Conservation (phyloP, 208 protist genomes). For the Trypanosoma theileri region DNA sequence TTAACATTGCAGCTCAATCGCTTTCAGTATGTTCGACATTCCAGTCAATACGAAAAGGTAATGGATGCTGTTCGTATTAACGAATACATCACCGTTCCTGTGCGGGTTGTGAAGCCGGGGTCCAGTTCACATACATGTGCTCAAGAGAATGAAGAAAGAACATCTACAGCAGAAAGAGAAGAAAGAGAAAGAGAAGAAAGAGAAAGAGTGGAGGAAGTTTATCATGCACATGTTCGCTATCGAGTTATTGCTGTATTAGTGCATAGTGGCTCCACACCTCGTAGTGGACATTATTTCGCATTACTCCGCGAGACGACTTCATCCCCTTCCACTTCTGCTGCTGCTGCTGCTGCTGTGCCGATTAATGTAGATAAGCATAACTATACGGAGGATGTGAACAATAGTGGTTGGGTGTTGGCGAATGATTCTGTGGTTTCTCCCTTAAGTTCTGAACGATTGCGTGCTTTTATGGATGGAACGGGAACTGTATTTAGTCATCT, state of each 20-base stretch:
- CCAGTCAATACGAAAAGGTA: slow-evolving; percentile 47
- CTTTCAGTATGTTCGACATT: slow-evolving; percentile 46
- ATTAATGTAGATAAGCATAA: not conserved
- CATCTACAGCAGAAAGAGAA: not conserved
- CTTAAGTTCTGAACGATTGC: slow-evolving; percentile 30
- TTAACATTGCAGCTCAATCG: slow-evolving; percentile 64
- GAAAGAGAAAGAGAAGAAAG: slow-evolving; percentile 7
- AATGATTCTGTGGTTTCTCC: slow-evolving; percentile 51
- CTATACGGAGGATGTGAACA: not conserved
- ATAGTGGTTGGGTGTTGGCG: slow-evolving; percentile 49
- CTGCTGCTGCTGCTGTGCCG: no score
- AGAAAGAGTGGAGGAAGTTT: slow-evolving; percentile 1
- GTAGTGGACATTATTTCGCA: slow-evolving; percentile 70
- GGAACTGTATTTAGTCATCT: slow-evolving; percentile 37
- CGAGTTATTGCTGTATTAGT: slow-evolving; percentile 54
- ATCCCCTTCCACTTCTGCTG: no score
- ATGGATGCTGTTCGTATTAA: slow-evolving; percentile 51
- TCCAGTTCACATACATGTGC: not conserved
- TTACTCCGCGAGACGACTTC: slow-evolving; percentile 19
- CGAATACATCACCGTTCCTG: slow-evolving; percentile 46
- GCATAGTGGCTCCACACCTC: slow-evolving; percentile 64
- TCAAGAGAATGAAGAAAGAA: slow-evolving; percentile 1
- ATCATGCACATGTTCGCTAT: slow-evolving; percentile 39
- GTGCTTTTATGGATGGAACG: slow-evolving; percentile 34
- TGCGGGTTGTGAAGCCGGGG: slow-evolving; percentile 13